phyloP scores from a whole-genome alignment of 2,329 filamentous ascomycete species.

The Phialophora chinensis region DNA sequence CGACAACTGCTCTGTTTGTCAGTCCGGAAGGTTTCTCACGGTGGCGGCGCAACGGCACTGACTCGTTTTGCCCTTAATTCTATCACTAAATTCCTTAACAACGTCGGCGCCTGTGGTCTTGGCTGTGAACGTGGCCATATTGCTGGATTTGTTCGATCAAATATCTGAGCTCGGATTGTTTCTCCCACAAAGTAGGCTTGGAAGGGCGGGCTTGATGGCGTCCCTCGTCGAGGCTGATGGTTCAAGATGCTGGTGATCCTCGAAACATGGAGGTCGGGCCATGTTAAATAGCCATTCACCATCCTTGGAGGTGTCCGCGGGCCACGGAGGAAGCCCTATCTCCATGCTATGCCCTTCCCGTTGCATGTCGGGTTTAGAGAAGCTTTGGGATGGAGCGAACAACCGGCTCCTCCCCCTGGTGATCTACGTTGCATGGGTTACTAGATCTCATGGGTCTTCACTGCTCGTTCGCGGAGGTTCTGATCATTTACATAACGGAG shows the following conservation, averaged over 20 bases:
- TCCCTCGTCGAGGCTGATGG: not conserved
- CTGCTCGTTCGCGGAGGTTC: not conserved
- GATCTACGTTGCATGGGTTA: not conserved
- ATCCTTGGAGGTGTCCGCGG: not conserved
- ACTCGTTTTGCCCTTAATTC: slow-evolving; percentile 45
- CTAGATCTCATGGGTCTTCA: not conserved
- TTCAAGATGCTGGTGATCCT: not conserved
- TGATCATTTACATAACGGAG: not conserved
- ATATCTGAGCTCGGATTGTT: not conserved
- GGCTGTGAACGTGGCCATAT: slow-evolving; percentile 40
- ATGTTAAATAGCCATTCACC: not conserved
- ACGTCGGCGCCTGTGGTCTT: slow-evolving; percentile 44
- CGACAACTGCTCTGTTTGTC: slow-evolving; percentile 37
- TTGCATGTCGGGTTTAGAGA: slow-evolving; percentile 1
- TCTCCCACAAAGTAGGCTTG: not conserved
- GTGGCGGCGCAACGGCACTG: not conserved
- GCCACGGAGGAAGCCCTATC: not conserved
- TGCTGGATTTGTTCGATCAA: slow-evolving; percentile 1
- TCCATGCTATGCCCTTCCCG: not conserved
- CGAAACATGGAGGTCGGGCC: not conserved
- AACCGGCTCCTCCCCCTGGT: not conserved
- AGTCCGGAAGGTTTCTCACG: not conserved
- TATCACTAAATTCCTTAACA: slow-evolving; percentile 41
- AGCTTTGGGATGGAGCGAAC: not conserved
- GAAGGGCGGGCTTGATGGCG: not conserved